Percentiles rank a stretch among this genome's conserved stretches.
These are phyloP conservation scores for Pseudopyricularia cyperi DNA, from an alignment of 2,329 filamentous ascomycete genomes.

Conservation along the genomic window DNA sequence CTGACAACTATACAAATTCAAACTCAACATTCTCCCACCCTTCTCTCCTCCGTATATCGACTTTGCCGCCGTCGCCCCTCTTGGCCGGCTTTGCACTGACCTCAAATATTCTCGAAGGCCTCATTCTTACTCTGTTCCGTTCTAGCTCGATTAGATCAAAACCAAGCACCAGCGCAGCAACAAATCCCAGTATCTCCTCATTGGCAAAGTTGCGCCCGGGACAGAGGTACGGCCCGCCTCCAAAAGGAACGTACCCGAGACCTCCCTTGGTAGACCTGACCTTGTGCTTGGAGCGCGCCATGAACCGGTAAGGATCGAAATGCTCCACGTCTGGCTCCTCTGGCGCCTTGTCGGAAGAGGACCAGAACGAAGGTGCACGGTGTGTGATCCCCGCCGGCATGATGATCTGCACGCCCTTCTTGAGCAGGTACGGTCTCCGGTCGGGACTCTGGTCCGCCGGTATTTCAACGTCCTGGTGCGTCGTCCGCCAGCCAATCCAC, in stretches of 20 bases:
- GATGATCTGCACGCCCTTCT: slow-evolving; percentile 3
- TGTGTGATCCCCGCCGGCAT: slow-evolving; percentile 1
- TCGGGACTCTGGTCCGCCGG: not conserved
- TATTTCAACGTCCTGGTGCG: not conserved
- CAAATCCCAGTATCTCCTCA: slow-evolving; percentile 15
- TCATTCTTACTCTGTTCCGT: not conserved
- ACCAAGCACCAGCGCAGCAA: slow-evolving; percentile 1
- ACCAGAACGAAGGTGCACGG: not conserved
- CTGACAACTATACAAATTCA: not conserved
- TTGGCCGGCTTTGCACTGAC: not conserved
- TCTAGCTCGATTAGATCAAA: not conserved
- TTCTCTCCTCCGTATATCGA: not conserved
- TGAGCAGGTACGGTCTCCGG: slow-evolving; percentile 5
- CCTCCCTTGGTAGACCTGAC: not conserved
- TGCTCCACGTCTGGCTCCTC: not conserved
- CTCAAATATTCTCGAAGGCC: not conserved
- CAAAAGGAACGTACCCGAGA: slow-evolving; percentile 16
- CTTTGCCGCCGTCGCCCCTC: not conserved
- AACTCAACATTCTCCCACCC: not conserved
- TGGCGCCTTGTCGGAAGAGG: too few species aligned
- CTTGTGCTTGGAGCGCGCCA: not conserved
- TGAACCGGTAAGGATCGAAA: slow-evolving; percentile 3
- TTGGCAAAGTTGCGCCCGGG: slow-evolving; percentile 19
- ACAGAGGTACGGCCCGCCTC: slow-evolving; percentile 18
- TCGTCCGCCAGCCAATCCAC: not conserved